phyloP scores from a whole-genome alignment of 129 eudicot genomes.

The Chrysanthemum makinoi region DNA sequence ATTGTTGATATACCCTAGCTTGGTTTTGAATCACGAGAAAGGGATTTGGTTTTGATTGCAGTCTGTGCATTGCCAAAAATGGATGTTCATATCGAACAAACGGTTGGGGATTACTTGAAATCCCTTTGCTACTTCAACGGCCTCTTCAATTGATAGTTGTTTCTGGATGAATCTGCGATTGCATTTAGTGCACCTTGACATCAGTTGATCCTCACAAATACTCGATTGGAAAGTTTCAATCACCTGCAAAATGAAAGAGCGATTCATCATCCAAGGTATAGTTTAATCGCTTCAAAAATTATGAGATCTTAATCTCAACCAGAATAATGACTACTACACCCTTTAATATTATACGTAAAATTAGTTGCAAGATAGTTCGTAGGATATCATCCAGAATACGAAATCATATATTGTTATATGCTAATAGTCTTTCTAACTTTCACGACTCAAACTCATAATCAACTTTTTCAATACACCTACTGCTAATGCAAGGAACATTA shows the following conservation, averaged over 20 bases:
- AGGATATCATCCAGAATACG: background rate
- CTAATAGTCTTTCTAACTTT: background rate
- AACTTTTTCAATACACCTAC: no score
- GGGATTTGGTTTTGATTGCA: no score
- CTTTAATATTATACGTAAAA: background rate
- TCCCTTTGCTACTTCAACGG: constrained; percentile 88
- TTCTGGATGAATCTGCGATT: constrained; percentile 87
- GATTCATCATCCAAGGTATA: constrained; percentile 8
- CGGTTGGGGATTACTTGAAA: constrained; percentile 91
- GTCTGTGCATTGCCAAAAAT: no score
- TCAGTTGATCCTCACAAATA: constrained; percentile 75
- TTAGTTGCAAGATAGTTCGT: background rate
- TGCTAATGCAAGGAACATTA: no score
- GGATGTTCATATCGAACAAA: constrained; percentile 71
- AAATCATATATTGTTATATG: background rate
- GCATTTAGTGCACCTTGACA: constrained; percentile 97
- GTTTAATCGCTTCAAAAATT: background rate
- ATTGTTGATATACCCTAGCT: background rate
- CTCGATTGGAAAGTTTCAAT: constrained; percentile 64
- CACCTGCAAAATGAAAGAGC: constrained; percentile 46
- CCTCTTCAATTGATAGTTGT: constrained; percentile 86
- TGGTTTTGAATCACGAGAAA: background rate
- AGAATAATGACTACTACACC: background rate
- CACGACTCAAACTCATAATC: no score
- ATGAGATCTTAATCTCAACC: background rate